phyloP scores from a whole-genome alignment of 495 filamentous ascomycete species.

The Xeromyces bisporus region DNA sequence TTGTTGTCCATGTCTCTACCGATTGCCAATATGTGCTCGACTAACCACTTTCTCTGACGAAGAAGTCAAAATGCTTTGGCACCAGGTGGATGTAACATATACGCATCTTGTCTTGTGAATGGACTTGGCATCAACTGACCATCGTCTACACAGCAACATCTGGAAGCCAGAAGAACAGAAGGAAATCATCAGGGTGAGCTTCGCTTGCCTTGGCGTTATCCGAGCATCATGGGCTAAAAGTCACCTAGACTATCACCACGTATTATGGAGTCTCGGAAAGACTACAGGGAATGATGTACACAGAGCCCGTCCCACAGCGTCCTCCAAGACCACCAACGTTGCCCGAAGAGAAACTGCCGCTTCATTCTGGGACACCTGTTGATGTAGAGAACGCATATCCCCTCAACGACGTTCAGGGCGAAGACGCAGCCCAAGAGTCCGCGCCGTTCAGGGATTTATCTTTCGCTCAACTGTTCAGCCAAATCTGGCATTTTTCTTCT shows the following conservation, averaged over 20 bases:
- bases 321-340: constrained; percentile 5
- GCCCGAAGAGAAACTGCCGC: constrained; percentile 6
- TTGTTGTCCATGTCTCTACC: no score
- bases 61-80: constrained; percentile 26
- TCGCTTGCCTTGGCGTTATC: no score
- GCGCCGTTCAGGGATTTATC: constrained; percentile 17
- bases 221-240: no score
- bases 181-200: constrained; percentile 29
- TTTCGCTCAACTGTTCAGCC: constrained; percentile 34
- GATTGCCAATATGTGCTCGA: background rate
- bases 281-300: constrained; percentile 48
- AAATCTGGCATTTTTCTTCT: constrained; percentile 49
- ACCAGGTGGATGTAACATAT: constrained; percentile 52
- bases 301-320: constrained; percentile 26
- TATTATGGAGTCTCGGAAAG: constrained; percentile 53
- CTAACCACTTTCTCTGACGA: background rate
- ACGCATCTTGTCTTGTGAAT: background rate
- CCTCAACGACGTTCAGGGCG: constrained; percentile 11
- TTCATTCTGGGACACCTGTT: no score
- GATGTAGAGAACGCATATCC: constrained; percentile 20
- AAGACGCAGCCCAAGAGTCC: constrained; percentile 9
- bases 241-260: constrained; percentile 20
- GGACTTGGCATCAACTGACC: constrained; percentile 1
- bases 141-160: constrained; percentile 47
- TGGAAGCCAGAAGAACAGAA: constrained; percentile 50